These are phyloP conservation scores for Syzygium syzygioides DNA, from an alignment of 441 rosid species.

Conservation along the genomic window DNA sequence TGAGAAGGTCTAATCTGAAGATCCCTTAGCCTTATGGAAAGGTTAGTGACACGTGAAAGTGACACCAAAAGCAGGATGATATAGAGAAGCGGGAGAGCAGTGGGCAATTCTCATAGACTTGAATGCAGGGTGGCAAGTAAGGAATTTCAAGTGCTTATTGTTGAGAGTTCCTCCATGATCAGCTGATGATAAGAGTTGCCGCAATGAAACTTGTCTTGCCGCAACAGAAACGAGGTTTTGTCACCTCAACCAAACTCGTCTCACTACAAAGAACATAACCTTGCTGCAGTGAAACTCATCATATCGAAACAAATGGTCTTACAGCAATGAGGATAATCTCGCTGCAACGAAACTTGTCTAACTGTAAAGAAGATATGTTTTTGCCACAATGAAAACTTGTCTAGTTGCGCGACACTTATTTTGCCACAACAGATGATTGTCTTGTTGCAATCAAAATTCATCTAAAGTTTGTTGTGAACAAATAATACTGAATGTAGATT, in stretches of 20 bases:
- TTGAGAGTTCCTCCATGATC: neutral
- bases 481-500: neutral
- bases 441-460: neutral
- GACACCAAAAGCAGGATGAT: neutral
- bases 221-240: neutral
- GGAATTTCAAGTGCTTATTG: neutral
- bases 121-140: neutral
- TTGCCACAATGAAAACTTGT: neutral
- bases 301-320: neutral
- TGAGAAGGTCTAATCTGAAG: neutral
- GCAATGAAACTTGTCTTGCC: neutral
- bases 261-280: neutral
- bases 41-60: neutral
- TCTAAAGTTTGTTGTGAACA: neutral
- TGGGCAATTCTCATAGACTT: neutral
- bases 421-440: neutral
- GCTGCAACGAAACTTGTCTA: neutral
- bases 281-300: neutral
- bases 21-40: neutral
- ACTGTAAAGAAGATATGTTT: neutral
- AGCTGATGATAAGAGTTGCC: neutral
- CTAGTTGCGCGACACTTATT: neutral
- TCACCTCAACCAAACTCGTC: neutral
- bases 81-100: neutral
- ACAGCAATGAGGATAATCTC: neutral